Evolutionary conservation across 192 early-diverging fungal genomes (phyloP).

Genomic region (Gryganskiella cystojenkinii): DNA sequence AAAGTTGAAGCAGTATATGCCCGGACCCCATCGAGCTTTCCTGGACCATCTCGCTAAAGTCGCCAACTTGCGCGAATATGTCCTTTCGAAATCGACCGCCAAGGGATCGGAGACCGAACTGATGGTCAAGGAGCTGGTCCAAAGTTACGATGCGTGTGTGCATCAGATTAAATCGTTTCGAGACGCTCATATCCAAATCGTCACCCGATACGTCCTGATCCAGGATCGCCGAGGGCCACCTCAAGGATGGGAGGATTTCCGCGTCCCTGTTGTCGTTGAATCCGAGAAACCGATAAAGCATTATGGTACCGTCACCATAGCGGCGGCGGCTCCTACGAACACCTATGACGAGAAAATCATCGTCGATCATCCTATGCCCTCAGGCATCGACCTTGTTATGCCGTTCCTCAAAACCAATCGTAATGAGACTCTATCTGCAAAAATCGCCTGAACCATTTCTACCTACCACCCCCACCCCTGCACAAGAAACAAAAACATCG

Average conservation of each 20-base stretch:
- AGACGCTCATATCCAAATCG: slow-evolving; percentile 91
- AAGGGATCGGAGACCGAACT: neutral
- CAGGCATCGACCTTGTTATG: slow-evolving; percentile 90
- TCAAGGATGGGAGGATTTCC: slow-evolving; percentile 41
- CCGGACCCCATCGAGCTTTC: slow-evolving; percentile 85
- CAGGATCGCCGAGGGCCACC: slow-evolving; percentile 72
- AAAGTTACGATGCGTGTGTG: slow-evolving; percentile 83
- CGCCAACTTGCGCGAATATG: slow-evolving; percentile 73
- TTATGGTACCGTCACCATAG: too few species aligned
- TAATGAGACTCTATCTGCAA: slow-evolving; percentile 32
- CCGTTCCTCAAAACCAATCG: slow-evolving; percentile 76
- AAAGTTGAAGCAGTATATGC: slow-evolving; percentile 92
- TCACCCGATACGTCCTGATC: slow-evolving; percentile 90
- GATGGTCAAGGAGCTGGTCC: slow-evolving; percentile 19
- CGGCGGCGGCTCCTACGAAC: neutral
- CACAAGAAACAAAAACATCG: too few species aligned
- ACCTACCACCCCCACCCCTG: too few species aligned
- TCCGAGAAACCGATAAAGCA: too few species aligned
- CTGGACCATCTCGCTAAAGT: slow-evolving; percentile 73
- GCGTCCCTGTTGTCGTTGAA: slow-evolving; percentile 15
- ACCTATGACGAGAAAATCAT: neutral
- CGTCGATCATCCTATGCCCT: slow-evolving; percentile 57
- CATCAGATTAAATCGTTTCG: slow-evolving; percentile 86
- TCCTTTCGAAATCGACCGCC: slow-evolving; percentile 38
- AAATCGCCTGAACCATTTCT: neutral